Conservation (phyloP, 805 yeast genomes). For the Myxozyma neglecta region DNA sequence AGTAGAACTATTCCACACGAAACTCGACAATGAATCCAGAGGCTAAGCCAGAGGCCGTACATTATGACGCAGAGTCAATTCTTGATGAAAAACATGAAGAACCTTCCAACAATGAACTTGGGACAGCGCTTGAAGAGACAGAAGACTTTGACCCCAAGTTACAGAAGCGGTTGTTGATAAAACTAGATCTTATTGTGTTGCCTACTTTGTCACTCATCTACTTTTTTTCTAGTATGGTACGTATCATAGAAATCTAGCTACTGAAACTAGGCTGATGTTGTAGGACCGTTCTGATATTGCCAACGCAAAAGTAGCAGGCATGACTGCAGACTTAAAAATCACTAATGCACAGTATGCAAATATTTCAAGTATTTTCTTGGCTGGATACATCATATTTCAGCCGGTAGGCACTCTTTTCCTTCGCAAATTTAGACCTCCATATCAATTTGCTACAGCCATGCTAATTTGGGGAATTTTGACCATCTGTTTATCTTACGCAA, state of each 20-base stretch:
- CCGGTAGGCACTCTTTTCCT: slow-evolving; percentile 2
- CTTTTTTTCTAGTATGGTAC: slow-evolving; percentile 43
- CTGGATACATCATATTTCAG: slow-evolving; percentile 7
- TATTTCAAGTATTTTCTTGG: neutral
- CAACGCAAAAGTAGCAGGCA: slow-evolving; percentile 34
- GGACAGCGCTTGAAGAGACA: neutral
- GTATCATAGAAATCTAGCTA: neutral
- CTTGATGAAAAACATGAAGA: neutral
- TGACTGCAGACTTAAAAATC: neutral
- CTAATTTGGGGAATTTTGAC: slow-evolving; percentile 1
- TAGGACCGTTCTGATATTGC: slow-evolving; percentile 9
- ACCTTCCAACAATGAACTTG: slow-evolving; percentile 3
- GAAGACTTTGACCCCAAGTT: slow-evolving; percentile 5
- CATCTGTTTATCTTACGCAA: neutral
- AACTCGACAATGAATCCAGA: neutral
- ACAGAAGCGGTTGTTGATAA: slow-evolving; percentile 29
- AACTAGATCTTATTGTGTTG: slow-evolving; percentile 51
- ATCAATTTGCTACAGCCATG: slow-evolving; percentile 3
- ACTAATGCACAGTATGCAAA: neutral
- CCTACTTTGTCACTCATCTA: slow-evolving; percentile 54
- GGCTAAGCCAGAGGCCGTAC: neutral
- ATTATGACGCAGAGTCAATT: neutral
- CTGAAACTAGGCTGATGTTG: neutral
- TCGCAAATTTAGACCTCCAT: neutral
- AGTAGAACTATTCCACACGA: neutral